A percentile compares a stretch with the other conserved stretches of the same genome.
Conservation (phyloP, 2,329 filamentous ascomycete genomes). For the Amauroascus niger region DNA sequence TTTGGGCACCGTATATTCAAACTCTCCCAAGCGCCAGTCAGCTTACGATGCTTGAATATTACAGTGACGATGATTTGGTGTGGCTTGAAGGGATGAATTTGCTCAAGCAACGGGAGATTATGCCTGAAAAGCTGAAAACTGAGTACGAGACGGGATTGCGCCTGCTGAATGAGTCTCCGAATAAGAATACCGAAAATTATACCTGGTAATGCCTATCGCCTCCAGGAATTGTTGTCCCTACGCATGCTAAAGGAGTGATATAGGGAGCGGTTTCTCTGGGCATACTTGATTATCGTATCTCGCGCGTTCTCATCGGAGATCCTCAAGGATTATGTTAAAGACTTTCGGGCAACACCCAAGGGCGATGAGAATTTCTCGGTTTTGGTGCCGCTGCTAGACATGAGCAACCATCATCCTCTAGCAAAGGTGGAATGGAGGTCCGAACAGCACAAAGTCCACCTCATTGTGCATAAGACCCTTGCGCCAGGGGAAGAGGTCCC, state of each 20-base stretch:
- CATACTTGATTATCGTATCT: slow-evolving; percentile 37
- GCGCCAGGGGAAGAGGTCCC: slow-evolving; percentile 46
- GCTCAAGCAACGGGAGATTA: slow-evolving; percentile 27
- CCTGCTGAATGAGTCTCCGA: slow-evolving; percentile 23
- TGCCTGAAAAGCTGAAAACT: slow-evolving; percentile 28
- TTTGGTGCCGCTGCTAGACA: slow-evolving; percentile 60
- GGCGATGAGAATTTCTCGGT: slow-evolving; percentile 54
- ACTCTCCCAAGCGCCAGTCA: slow-evolving; percentile 55
- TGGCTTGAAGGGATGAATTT: slow-evolving; percentile 36
- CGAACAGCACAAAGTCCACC: slow-evolving; percentile 30
- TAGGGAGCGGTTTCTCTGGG: slow-evolving; percentile 41
- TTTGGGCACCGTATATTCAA: slow-evolving; percentile 59
- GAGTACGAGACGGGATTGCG: slow-evolving; percentile 30
- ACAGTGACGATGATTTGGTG: slow-evolving; percentile 51
- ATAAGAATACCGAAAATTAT: slow-evolving; percentile 20
- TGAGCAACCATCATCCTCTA: slow-evolving; percentile 60
- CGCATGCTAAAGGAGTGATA: not conserved
- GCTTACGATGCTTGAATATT: slow-evolving; percentile 54
- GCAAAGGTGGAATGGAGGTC: slow-evolving; percentile 52
- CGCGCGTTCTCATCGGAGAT: slow-evolving; percentile 39
- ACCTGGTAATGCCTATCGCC: slow-evolving; percentile 29
- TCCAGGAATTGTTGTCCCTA: not conserved
- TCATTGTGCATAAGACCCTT: slow-evolving; percentile 41
- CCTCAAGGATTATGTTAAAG: slow-evolving; percentile 29
- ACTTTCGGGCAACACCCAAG: slow-evolving; percentile 23